These are phyloP conservation scores for Kodamaea hsintzibuensis DNA, from an alignment of 805 yeast genomes.

Conservation along the genomic window DNA sequence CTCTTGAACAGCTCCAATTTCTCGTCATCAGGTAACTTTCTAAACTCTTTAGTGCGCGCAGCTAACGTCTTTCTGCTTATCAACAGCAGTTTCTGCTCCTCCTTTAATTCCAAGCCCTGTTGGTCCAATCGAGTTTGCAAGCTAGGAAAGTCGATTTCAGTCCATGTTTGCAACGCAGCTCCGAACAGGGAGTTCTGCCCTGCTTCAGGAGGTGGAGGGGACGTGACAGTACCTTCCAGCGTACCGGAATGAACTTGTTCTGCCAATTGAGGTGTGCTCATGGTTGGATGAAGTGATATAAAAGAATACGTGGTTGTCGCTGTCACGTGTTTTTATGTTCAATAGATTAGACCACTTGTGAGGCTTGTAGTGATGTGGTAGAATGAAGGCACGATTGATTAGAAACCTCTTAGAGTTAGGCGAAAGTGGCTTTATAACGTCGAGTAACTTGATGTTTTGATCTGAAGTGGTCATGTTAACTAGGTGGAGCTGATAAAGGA, in stretches of 20 bases:
- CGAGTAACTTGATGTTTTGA: too few relatives aligned
- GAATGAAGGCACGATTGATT: neutral
- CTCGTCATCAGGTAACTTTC: constrained; percentile 64
- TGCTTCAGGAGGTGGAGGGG: neutral
- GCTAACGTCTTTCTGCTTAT: constrained; percentile 77
- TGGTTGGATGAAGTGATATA: neutral
- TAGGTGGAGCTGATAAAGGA: too few relatives aligned
- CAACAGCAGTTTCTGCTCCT: constrained; percentile 66
- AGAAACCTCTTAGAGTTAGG: too few relatives aligned
- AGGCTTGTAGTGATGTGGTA: neutral
- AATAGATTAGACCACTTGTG: neutral
- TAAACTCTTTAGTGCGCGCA: constrained; percentile 80
- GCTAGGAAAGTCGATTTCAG: constrained; percentile 65
- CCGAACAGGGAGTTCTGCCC: constrained; percentile 1
- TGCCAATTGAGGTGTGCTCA: neutral
- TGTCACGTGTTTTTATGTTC: neutral
- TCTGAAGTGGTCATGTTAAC: too few relatives aligned
- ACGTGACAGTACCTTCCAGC: neutral
- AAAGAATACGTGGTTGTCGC: neutral
- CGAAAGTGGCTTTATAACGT: too few relatives aligned
- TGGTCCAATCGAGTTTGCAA: constrained; percentile 74
- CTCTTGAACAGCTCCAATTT: constrained; percentile 66
- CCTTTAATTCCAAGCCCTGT: constrained; percentile 71
- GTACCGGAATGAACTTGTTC: neutral
- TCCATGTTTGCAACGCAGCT: constrained; percentile 69